Conservation (phyloP, 1,139 yeast genomes). For the Ashbya aceris region DNA sequence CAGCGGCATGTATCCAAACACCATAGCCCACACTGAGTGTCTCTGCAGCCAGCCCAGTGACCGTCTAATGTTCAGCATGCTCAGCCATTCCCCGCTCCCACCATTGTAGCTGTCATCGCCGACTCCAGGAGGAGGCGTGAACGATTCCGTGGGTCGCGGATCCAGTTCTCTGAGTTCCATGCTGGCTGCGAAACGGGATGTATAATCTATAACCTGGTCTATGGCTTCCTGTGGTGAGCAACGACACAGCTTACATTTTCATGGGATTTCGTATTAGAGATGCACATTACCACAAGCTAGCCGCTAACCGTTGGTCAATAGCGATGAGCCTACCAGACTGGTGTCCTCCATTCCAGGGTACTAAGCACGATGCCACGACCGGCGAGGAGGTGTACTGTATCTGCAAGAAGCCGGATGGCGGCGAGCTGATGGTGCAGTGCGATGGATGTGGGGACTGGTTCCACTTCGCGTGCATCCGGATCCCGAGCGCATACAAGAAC, state of each 20-base stretch:
- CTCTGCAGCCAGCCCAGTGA: slow-evolving; percentile 12
- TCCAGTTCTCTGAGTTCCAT: slow-evolving; percentile 13
- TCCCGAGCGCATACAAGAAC: slow-evolving; percentile 44
- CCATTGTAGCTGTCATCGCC: too few relatives aligned
- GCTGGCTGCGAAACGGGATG: background rate
- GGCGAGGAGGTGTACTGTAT: slow-evolving; percentile 67
- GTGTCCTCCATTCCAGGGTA: slow-evolving; percentile 25
- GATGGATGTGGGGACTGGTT: slow-evolving; percentile 96
- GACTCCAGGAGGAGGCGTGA: background rate
- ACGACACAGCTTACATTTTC: too few relatives aligned
- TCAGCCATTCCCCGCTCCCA: background rate
- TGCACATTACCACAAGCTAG: too few relatives aligned
- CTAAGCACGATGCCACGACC: slow-evolving; percentile 21
- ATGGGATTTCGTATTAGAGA: too few relatives aligned
- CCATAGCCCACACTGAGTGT: slow-evolving; percentile 17
- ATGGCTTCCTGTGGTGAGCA: too few relatives aligned
- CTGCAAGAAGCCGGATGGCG: slow-evolving; percentile 72
- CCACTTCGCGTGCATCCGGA: slow-evolving; percentile 69
- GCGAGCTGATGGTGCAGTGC: slow-evolving; percentile 83
- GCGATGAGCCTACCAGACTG: slow-evolving; percentile 20
- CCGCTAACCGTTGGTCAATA: background rate
- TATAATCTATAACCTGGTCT: too few relatives aligned
- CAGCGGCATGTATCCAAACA: slow-evolving; percentile 16
- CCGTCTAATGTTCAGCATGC: slow-evolving; percentile 7
- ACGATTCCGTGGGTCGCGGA: slow-evolving; percentile 14